Evolutionary conservation across 2,329 filamentous ascomycete genomes (phyloP), one percentile per base, ranked within the genome.

Genomic region (Rhinocladiella mackenziei): DNA sequence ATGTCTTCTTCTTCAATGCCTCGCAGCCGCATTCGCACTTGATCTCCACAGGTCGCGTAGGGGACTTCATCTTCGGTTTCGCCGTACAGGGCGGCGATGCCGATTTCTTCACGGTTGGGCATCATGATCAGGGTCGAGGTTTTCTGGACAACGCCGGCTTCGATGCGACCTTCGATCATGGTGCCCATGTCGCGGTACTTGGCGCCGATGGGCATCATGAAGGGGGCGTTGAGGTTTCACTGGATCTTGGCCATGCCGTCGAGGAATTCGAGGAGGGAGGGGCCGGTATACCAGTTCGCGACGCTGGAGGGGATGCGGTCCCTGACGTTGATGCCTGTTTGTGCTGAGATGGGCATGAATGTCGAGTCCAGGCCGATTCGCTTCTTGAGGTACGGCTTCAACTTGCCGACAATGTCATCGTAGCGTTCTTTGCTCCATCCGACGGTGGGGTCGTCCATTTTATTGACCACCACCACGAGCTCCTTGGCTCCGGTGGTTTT

Each of bases 401-500:
- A 80, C 73, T 97, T 98, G 56, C 82, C 82, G 3, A 82, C 89
- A 68, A 92, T 98, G 70, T 98, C 92, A 61, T 87, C 83, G 73
- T 88, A 98, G 44, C 92, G 83, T 29, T 86, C 86, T 59, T 96
- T 81, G 43, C 86, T 92, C 94, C 94, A 98, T 62, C 95, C 80
- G 39, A 98, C 94, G 2, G 92, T 98, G 8, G 84, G 75, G 63
- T 98, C 92, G 63, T 98, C 92, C 94, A 98, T 98, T 77, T 98
- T 98, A 80, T 98, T 98, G 64, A 96, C 89, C 40, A 78, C 92
- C 22, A 98, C 83, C 33, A 97, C 76, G 43, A 98, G 77, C 72
- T 96, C 96, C 77, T 94, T 94, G 48, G 98, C 92, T 69, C 92
- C 92, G 65, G 95, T 91, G 1, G 94, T 98, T 72, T 97, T 95